Percentiles rank a stretch among this genome's conserved stretches.
Evolutionary conservation across 2,329 filamentous ascomycete species (phyloP).

Genomic region (Diplodia corticola): DNA sequence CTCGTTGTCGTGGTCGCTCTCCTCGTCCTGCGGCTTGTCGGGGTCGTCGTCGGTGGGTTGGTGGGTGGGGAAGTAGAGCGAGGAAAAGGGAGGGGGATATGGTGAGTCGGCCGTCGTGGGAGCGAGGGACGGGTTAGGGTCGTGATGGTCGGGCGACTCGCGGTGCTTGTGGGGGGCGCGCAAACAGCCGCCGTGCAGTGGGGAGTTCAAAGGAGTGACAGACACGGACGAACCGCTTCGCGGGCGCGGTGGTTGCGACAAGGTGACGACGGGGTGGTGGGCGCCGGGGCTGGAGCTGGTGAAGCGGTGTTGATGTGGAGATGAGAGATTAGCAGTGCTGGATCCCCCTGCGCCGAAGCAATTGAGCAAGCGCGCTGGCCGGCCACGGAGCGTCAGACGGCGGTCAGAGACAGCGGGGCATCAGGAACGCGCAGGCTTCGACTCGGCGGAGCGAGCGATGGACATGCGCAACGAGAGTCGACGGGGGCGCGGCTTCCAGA

Average conservation of each 20-base stretch:
- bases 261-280: constrained; percentile 39
- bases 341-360: constrained; percentile 26
- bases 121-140: constrained; percentile 25
- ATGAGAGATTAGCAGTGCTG: constrained; percentile 21
- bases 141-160: constrained; percentile 17
- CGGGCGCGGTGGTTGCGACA: constrained; percentile 46
- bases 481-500: constrained; percentile 2
- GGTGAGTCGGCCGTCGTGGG: constrained; percentile 54
- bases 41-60: constrained; percentile 50
- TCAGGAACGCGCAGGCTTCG: constrained; percentile 14
- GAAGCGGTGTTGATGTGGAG: constrained; percentile 21
- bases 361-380: constrained; percentile 32
- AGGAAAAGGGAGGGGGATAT: constrained; percentile 63
- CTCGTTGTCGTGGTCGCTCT: constrained; percentile 32
- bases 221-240: constrained; percentile 48
- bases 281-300: constrained; percentile 16
- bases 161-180: constrained; percentile 20
- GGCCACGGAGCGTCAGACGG: constrained; percentile 30
- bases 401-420: constrained; percentile 28
- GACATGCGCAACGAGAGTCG: constrained; percentile 2
- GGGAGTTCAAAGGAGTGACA: constrained; percentile 43
- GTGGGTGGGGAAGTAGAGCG: constrained; percentile 58
- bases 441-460: constrained; percentile 8
- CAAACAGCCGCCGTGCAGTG: constrained; percentile 30
- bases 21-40: constrained; percentile 43